phyloP scores from a whole-genome alignment of 805 yeast species.

The Candida ponderosae region DNA sequence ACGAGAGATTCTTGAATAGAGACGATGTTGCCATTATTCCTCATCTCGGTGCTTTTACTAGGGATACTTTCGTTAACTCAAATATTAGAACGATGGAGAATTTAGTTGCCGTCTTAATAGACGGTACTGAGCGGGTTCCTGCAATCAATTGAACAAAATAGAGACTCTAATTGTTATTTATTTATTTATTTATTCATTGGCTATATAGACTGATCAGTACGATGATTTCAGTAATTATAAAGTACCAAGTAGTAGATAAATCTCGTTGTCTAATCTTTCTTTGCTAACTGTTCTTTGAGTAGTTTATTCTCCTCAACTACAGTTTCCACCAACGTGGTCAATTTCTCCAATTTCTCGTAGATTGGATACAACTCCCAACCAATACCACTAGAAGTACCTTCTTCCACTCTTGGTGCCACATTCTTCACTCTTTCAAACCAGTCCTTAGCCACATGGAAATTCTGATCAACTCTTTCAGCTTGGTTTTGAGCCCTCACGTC shows the following conservation, averaged over 20 bases:
- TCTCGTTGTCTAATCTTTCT: neutral
- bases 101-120: conserved; percentile 35
- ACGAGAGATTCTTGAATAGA: conserved; percentile 41
- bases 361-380: conserved; percentile 59
- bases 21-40: conserved; percentile 65
- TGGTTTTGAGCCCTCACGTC: conserved; percentile 41
- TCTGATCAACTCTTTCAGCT: conserved; percentile 66
- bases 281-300: conserved; percentile 4
- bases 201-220: too few relatives aligned
- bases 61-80: conserved; percentile 44
- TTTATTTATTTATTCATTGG: too few relatives aligned
- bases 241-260: too few relatives aligned
- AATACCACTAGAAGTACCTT: conserved; percentile 46
- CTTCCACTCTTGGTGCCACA: conserved; percentile 51
- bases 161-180: too few relatives aligned
- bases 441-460: conserved; percentile 43
- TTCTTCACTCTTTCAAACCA: conserved; percentile 46
- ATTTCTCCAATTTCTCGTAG: conserved; percentile 39
- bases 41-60: conserved; percentile 64
- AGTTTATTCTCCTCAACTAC: conserved; percentile 12
- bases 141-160: too few relatives aligned
- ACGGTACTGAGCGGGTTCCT: conserved; percentile 29
- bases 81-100: conserved; percentile 48
- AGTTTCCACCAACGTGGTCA: conserved; percentile 15
- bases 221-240: too few relatives aligned